phyloP scores from a whole-genome alignment of 2,329 filamentous ascomycete genomes.

The Drechslera avenae region DNA sequence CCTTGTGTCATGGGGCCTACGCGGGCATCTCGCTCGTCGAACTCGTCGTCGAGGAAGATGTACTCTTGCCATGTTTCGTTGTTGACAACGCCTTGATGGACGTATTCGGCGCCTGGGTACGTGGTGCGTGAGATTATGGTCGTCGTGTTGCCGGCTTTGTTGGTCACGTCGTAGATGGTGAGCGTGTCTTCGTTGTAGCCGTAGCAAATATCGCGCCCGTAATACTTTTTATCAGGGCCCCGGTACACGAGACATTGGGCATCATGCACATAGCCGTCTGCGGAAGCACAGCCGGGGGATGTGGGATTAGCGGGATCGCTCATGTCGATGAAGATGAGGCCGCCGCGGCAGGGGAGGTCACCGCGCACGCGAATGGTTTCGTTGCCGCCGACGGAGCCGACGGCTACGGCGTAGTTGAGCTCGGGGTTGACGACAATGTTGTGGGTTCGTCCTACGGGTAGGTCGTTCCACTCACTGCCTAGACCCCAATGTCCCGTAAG shows the following conservation, averaged over 20 bases:
- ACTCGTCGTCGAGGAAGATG: slow-evolving; percentile 40
- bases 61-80: slow-evolving; percentile 34
- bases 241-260: slow-evolving; percentile 62
- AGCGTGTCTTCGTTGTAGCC: slow-evolving; percentile 60
- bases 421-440: slow-evolving; percentile 42
- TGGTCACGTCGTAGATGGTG: slow-evolving; percentile 56
- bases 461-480: slow-evolving; percentile 13
- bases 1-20: slow-evolving; percentile 39
- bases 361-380: slow-evolving; percentile 33
- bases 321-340: slow-evolving; percentile 63
- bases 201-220: slow-evolving; percentile 59
- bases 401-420: slow-evolving; percentile 36
- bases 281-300: slow-evolving; percentile 57
- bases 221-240: slow-evolving; percentile 56
- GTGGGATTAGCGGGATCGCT: slow-evolving; percentile 58
- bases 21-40: slow-evolving; percentile 37
- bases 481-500: slow-evolving; percentile 32
- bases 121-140: slow-evolving; percentile 58
- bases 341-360: slow-evolving; percentile 52
- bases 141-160: slow-evolving; percentile 49
- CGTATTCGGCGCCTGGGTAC: slow-evolving; percentile 60
- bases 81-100: slow-evolving; percentile 57
- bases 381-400: slow-evolving; percentile 33
- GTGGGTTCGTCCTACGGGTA: slow-evolving; percentile 40
- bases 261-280: slow-evolving; percentile 65